Conservation (phyloP, 495 filamentous ascomycete genomes). For the Neurospora sp. region DNA sequence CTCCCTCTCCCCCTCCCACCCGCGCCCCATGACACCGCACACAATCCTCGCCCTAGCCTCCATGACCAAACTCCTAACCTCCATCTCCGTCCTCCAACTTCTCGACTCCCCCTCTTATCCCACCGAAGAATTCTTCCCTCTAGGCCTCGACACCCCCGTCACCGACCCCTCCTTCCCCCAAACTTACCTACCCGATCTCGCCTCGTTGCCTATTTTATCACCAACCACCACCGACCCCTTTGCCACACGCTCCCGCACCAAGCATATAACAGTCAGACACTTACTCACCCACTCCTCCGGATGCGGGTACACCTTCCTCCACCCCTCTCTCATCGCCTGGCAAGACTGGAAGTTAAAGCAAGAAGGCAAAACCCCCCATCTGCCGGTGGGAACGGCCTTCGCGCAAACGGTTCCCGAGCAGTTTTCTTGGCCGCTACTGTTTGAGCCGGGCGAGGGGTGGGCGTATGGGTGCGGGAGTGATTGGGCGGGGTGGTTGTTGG, state of each 20-base stretch:
- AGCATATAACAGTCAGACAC: slow-evolving; percentile 23
- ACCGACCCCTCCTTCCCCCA: slow-evolving; percentile 11
- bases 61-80: slow-evolving; percentile 28
- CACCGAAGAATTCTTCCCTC: slow-evolving; percentile 7
- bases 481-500: slow-evolving; percentile 25
- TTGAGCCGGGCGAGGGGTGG: slow-evolving; percentile 30
- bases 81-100: slow-evolving; percentile 24
- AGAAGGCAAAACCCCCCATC: not conserved
- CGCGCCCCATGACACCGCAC: slow-evolving; percentile 9
- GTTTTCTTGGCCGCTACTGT: slow-evolving; percentile 23
- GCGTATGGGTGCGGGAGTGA: slow-evolving; percentile 25
- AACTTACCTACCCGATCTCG: slow-evolving; percentile 23
- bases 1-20: slow-evolving; percentile 2
- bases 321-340: slow-evolving; percentile 14
- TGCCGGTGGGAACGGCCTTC: not conserved
- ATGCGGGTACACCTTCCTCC: slow-evolving; percentile 19
- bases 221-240: not conserved
- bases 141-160: slow-evolving; percentile 23
- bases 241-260: slow-evolving; percentile 2
- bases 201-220: slow-evolving; percentile 7
- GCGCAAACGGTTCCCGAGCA: slow-evolving; percentile 12
- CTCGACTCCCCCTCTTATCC: slow-evolving; percentile 26
- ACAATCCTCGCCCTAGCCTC: slow-evolving; percentile 23
- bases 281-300: slow-evolving; percentile 29
- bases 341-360: not conserved